Evolutionary conservation across 176 grass and related monocot genomes (phyloP).

Genomic region (Eremochloa ophiuroides): DNA sequence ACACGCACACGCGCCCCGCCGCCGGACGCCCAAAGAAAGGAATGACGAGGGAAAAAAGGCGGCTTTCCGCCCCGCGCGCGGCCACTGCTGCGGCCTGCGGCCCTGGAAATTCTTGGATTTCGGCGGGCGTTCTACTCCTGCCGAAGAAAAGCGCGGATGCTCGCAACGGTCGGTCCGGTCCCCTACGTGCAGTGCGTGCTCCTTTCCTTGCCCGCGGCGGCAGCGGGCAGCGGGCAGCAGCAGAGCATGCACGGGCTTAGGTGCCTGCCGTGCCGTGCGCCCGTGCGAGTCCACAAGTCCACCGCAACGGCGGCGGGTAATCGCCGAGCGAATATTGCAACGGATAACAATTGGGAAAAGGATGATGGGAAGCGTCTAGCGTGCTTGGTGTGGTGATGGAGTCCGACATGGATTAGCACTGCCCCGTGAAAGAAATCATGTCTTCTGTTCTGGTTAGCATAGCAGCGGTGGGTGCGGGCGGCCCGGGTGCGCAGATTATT

Average conservation of each 20-base stretch:
- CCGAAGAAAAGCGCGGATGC: no score
- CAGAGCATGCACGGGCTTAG: not conserved
- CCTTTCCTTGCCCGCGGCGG: not conserved
- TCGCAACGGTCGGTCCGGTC: not conserved
- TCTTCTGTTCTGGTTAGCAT: not conserved
- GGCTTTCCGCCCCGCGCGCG: no score
- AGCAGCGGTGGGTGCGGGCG: not conserved
- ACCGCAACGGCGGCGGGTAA: not conserved
- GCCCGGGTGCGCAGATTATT: no score
- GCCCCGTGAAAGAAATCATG: not conserved
- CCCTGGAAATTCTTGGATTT: no score
- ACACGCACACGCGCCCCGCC: no score
- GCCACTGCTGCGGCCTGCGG: no score
- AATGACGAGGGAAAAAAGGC: no score
- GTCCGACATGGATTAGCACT: conserved; percentile 31
- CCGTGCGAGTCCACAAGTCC: not conserved
- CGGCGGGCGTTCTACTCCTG: no score
- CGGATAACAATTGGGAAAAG: not conserved
- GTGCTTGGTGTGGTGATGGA: conserved; percentile 10
- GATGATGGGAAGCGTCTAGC: not conserved
- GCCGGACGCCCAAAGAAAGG: no score
- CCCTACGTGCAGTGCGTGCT: not conserved
- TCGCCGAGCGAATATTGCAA: not conserved
- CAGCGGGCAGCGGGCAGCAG: not conserved
- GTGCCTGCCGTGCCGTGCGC: not conserved